Percentiles rank a stretch among this genome's conserved stretches.
phyloP scores from a whole-genome alignment of 495 filamentous ascomycete species.

The Viridothelium virens region DNA sequence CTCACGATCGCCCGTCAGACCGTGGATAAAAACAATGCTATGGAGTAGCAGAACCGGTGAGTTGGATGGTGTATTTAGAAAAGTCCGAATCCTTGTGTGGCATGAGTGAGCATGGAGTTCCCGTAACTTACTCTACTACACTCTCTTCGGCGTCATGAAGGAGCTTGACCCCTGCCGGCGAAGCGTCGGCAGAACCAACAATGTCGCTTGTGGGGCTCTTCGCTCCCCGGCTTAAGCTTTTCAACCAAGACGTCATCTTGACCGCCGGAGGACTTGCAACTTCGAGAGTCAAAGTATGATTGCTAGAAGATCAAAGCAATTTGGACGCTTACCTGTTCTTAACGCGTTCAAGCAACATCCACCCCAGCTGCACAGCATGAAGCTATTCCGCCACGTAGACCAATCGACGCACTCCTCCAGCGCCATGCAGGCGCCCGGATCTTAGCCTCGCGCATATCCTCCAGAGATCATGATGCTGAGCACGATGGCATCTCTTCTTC shows the following conservation, averaged over 20 bases:
- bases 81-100: too few relatives aligned
- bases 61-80: too few relatives aligned
- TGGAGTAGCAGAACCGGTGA: too few relatives aligned
- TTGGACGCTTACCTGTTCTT: neutral
- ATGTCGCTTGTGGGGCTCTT: neutral
- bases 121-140: too few relatives aligned
- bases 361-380: neutral
- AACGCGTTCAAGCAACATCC: neutral
- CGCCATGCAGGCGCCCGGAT: neutral
- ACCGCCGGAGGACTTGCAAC: neutral
- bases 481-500: neutral
- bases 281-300: neutral
- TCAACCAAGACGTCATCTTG: constrained; percentile 2
- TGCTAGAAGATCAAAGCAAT: neutral
- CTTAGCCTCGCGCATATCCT: neutral
- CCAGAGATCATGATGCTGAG: neutral
- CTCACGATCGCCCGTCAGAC: constrained; percentile 19
- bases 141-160: too few relatives aligned
- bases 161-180: too few relatives aligned
- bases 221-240: neutral
- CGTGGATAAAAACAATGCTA: constrained; percentile 20
- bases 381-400: neutral
- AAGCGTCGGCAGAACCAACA: neutral
- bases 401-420: neutral
- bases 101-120: too few relatives aligned